Conservation (phyloP, 1,284 basidiomycete species). For the Phellinidium pouzarii region DNA sequence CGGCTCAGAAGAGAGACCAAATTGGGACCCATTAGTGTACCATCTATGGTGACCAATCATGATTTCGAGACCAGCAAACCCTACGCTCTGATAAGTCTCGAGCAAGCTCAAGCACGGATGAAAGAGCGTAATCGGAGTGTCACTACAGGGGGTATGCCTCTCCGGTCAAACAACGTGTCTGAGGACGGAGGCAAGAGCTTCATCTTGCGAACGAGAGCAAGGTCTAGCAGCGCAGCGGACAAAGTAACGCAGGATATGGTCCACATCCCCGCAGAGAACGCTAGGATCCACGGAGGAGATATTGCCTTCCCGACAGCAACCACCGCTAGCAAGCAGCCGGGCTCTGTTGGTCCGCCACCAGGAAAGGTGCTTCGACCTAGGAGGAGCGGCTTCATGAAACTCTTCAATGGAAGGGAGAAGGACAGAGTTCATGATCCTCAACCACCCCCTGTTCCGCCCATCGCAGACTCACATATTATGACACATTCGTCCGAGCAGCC, state of each 20-base stretch:
- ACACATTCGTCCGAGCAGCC: neutral
- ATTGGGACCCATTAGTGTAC: slow-evolving; percentile 29
- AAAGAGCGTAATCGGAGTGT: slow-evolving; percentile 46
- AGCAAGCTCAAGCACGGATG: slow-evolving; percentile 63
- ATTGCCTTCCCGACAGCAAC: slow-evolving; percentile 2
- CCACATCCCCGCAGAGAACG: slow-evolving; percentile 1
- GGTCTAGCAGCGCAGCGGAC: slow-evolving; percentile 53
- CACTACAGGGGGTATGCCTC: slow-evolving; percentile 26
- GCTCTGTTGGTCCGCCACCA: slow-evolving; percentile 18
- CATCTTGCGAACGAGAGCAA: slow-evolving; percentile 37
- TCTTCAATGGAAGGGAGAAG: slow-evolving; percentile 56
- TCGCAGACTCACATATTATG: slow-evolving; percentile 30
- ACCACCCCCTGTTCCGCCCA: slow-evolving; percentile 50
- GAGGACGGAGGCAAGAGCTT: slow-evolving; percentile 22
- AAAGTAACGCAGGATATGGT: slow-evolving; percentile 34
- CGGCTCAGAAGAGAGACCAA: slow-evolving; percentile 29
- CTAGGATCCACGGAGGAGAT: neutral
- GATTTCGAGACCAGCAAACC: slow-evolving; percentile 41
- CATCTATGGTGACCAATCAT: slow-evolving; percentile 32
- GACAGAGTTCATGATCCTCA: slow-evolving; percentile 34
- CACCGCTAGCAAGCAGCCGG: slow-evolving; percentile 8
- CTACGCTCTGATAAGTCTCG: slow-evolving; percentile 64
- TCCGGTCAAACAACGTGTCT: slow-evolving; percentile 18
- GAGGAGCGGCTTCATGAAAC: slow-evolving; percentile 75
- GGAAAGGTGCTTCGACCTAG: slow-evolving; percentile 56